Conservation (phyloP, 2,329 filamentous ascomycete genomes). For the Colletotrichum aenigma region DNA sequence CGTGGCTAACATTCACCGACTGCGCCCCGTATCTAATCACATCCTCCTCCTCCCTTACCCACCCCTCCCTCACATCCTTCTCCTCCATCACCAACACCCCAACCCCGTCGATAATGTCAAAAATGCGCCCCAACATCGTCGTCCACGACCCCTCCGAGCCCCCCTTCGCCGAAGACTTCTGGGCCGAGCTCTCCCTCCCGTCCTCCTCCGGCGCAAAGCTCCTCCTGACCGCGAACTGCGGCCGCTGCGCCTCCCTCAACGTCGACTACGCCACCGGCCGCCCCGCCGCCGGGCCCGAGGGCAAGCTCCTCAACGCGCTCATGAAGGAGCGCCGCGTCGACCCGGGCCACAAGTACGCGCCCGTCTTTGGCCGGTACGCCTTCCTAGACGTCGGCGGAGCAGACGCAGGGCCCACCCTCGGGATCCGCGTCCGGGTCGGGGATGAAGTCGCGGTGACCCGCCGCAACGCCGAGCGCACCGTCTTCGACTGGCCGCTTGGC, state of each 20-base stretch:
- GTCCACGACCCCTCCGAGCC: constrained; percentile 63
- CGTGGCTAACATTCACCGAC: constrained; percentile 73
- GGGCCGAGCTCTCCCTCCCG: constrained; percentile 62
- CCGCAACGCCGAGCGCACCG: constrained; percentile 54
- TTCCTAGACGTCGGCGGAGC: constrained; percentile 48
- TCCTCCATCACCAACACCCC: constrained; percentile 31
- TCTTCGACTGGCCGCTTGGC: constrained; percentile 53
- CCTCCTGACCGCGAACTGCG: constrained; percentile 71
- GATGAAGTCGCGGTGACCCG: constrained; percentile 59
- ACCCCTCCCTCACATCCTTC: constrained; percentile 63
- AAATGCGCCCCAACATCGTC: constrained; percentile 77
- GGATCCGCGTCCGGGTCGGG: constrained; percentile 52
- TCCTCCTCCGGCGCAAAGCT: constrained; percentile 38
- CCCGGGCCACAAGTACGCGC: constrained; percentile 67
- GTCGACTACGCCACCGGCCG: constrained; percentile 73
- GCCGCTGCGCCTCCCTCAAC: constrained; percentile 71
- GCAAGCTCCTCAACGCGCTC: constrained; percentile 71
- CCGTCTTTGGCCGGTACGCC: constrained; percentile 76
- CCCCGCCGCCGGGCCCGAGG: constrained; percentile 58
- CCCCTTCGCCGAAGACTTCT: constrained; percentile 75
- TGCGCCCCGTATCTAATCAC: constrained; percentile 77
- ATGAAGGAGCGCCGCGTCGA: constrained; percentile 75
- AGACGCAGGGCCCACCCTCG: constrained; percentile 6
- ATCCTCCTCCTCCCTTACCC: constrained; percentile 70
- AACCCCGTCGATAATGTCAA: constrained; percentile 55